These are phyloP conservation scores for Penicillium canescens DNA, from an alignment of 495 filamentous ascomycete species.

Conservation along the genomic window DNA sequence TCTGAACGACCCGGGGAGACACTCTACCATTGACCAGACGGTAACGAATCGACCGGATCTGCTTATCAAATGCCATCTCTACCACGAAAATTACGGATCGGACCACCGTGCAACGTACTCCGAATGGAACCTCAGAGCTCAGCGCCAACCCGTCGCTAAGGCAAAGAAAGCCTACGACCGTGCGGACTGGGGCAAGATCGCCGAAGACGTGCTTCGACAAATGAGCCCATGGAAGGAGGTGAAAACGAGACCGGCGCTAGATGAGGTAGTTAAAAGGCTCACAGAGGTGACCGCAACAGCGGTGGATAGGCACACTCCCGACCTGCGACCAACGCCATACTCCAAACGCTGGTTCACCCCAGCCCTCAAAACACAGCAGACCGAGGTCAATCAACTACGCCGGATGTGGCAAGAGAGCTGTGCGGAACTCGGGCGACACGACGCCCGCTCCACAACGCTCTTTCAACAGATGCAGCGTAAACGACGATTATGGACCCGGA, in stretches of 20 bases:
- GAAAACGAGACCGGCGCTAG: constrained; percentile 13
- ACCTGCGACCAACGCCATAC: constrained; percentile 15
- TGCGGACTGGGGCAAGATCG: constrained; percentile 21
- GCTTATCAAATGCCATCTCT: constrained; percentile 19
- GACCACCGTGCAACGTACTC: constrained; percentile 21
- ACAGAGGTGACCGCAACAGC: constrained; percentile 11
- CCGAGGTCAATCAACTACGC: constrained; percentile 16
- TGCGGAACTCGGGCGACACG: constrained; percentile 4
- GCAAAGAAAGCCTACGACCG: constrained; percentile 22
- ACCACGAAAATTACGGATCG: constrained; percentile 22
- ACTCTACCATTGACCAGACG: constrained; percentile 20
- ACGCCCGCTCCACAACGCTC: not conserved
- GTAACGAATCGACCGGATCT: constrained; percentile 12
- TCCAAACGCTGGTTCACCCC: constrained; percentile 26
- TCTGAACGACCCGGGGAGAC: constrained; percentile 16
- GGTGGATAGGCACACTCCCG: constrained; percentile 6
- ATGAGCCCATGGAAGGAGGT: constrained; percentile 11
- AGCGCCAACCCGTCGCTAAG: constrained; percentile 7
- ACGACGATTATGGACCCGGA: constrained; percentile 10
- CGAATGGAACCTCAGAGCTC: constrained; percentile 19
- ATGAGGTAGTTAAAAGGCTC: constrained; percentile 7
- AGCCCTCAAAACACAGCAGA: constrained; percentile 20
- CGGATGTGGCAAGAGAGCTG: constrained; percentile 20
- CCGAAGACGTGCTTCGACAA: constrained; percentile 2
- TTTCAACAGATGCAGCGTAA: constrained; percentile 13